Evolutionary conservation across 331 rosid genomes (phyloP), one percentile per base, ranked within the genome.

Genomic region (Telfairia occidentalis): DNA sequence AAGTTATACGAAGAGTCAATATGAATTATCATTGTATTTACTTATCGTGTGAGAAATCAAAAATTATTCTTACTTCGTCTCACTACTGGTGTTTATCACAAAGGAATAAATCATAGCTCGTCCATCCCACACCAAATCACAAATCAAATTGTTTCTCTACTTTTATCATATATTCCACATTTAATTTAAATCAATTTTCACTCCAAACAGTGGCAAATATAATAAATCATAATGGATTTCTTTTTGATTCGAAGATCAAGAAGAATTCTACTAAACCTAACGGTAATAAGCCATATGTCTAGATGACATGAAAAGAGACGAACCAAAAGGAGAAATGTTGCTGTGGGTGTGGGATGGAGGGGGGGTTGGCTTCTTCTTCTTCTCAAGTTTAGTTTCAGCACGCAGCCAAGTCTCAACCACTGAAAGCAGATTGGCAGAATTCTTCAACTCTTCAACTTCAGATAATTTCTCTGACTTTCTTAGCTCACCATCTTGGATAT

Each of bases 241-340:
- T 28, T 40, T 40, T 12, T 28, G 11, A 15, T 59, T 16, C 23
- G 5, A 30, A 13, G 40, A 5, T 23, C 67, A 59, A 59, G n/a
- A 37, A 64, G 19, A 64, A 64, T 63, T 7, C 15, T 4, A 37
- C 34, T 1, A 67, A 42, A 45, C 0, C 58, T 83, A 94, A 52
- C 98, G 96, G 81, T 88, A 94, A 78, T 94, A 94, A 16, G 97
- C 96, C 98, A 94, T 94, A 85, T 94, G 98, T 75, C 92, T 91
- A 26, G 98, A 94, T 57, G 96, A 84, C 84, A 76, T 76, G 84
- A 92, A 92, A 26, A 96, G 91, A 78, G 92, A 88, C 54, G 81
- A 76, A 26, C 83, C 83, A n/a, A 58, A 73, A 73, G 90, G 81
- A 61, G 83, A 79, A 32, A 46, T 70, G 75, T 79, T 87, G 54